Percentiles rank a stretch among this genome's conserved stretches.
Evolutionary conservation across 2,329 filamentous ascomycete species (phyloP).

Genomic region (Macrophomina phaseolina): DNA sequence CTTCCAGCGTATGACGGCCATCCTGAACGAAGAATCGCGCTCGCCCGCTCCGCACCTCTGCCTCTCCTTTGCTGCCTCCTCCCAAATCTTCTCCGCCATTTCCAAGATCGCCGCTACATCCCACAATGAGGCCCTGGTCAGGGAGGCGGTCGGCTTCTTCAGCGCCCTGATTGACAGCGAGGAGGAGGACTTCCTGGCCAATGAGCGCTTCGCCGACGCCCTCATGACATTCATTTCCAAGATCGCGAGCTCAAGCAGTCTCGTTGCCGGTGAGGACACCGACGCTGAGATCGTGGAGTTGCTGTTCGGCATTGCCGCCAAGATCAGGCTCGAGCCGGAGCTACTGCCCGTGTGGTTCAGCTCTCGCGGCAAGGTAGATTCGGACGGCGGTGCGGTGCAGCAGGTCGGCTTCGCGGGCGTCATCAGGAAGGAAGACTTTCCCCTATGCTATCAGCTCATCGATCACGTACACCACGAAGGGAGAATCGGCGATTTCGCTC

Average conservation of each 20-base stretch:
- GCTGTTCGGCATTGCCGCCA: conserved; percentile 94
- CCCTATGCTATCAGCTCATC: conserved; percentile 91
- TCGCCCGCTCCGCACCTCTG: conserved; percentile 90
- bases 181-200: conserved; percentile 92
- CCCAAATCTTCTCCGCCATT: conserved; percentile 88
- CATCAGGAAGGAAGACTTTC: conserved; percentile 89
- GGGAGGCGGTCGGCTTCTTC: conserved; percentile 84
- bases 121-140: conserved; percentile 83
- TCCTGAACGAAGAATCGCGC: conserved; percentile 88
- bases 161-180: conserved; percentile 94
- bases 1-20: conserved; percentile 63
- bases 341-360: conserved; percentile 94
- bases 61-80: conserved; percentile 81
- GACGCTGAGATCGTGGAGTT: conserved; percentile 91
- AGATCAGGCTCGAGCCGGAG: conserved; percentile 86
- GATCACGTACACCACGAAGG: conserved; percentile 98
- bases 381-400: conserved; percentile 52
- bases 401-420: conserved; percentile 79
- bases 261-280: conserved; percentile 77
- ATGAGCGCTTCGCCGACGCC: conserved; percentile 81
- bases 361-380: conserved; percentile 51
- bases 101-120: conserved; percentile 87
- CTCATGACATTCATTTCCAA: conserved; percentile 84
- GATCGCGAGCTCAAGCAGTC: conserved; percentile 75
- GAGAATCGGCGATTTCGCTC: conserved; percentile 91